phyloP scores from a whole-genome alignment of 2,329 filamentous ascomycete species.

The Bipolaris bicolor region DNA sequence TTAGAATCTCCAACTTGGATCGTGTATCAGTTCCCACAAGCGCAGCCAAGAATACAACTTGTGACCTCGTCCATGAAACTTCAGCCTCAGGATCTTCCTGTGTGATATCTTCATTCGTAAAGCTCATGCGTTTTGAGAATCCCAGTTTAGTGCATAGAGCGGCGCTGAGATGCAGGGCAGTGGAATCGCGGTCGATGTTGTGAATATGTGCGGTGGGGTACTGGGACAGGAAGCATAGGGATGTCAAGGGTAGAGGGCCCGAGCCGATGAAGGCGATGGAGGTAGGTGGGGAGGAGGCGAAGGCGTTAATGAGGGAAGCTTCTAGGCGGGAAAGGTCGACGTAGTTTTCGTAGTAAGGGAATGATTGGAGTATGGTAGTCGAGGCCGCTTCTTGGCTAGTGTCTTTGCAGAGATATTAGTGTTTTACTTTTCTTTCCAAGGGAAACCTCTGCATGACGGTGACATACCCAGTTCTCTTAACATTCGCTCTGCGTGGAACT shows the following conservation, averaged over 20 bases:
- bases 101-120: conserved; percentile 46
- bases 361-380: conserved; percentile 28
- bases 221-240: conserved; percentile 52
- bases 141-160: conserved; percentile 46
- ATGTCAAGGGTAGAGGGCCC: conserved; percentile 58
- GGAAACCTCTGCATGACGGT: not conserved
- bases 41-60: conserved; percentile 59
- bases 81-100: not conserved
- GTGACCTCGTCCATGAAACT: conserved; percentile 44
- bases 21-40: conserved; percentile 54
- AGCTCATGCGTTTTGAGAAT: conserved; percentile 49
- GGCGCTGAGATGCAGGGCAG: conserved; percentile 45
- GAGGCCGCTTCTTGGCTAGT: not conserved
- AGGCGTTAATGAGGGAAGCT: conserved; percentile 50
- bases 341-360: conserved; percentile 60
- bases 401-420: not conserved
- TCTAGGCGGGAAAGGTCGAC: conserved; percentile 57
- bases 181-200: conserved; percentile 53
- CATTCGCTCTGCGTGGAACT: conserved; percentile 53
- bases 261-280: conserved; percentile 59
- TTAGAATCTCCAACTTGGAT: conserved; percentile 53
- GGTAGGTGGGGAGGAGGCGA: conserved; percentile 33
- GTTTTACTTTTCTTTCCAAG: not conserved
- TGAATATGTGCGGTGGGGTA: conserved; percentile 43
- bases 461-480: not conserved